Evolutionary conservation across 2,329 filamentous ascomycete genomes (phyloP).

Genomic region (Cladophialophora psammophila): DNA sequence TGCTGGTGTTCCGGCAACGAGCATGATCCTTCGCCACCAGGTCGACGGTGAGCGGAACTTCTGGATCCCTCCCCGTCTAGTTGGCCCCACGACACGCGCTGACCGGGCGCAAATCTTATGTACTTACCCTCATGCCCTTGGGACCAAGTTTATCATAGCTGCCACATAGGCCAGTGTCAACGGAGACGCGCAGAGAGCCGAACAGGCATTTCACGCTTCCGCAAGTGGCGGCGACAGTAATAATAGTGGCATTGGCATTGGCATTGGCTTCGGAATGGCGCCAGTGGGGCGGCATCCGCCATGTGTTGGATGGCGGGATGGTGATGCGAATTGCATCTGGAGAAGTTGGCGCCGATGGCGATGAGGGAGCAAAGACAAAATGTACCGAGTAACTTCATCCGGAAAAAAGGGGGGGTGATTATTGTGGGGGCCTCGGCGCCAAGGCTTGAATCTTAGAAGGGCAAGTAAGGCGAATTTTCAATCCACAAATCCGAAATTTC

Average conservation of each 20-base stretch:
- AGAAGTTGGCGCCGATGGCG: neutral
- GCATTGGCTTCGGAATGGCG: neutral
- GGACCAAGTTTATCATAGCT: neutral
- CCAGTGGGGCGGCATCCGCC: neutral
- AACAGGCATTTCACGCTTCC: neutral
- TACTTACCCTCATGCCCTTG: neutral
- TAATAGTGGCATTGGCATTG: neutral
- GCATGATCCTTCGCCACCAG: neutral
- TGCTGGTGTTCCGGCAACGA: neutral
- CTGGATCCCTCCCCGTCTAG: neutral
- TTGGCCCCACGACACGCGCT: neutral
- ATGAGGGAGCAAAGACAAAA: neutral
- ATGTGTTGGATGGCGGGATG: neutral
- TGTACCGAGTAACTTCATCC: neutral
- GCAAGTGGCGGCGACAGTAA: neutral
- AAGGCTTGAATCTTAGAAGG: neutral
- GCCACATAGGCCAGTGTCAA: neutral
- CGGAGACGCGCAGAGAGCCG: neutral
- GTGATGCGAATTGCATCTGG: neutral
- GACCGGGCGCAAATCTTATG: neutral
- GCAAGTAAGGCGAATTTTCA: slow-evolving; percentile 1
- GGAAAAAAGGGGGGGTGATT: neutral
- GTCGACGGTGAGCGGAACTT: neutral
- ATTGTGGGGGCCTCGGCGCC: neutral
- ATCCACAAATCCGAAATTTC: slow-evolving; percentile 6